These are phyloP conservation scores for Hypoxylon sp. DNA, from an alignment of 2,329 filamentous ascomycete genomes.

Conservation along the genomic window DNA sequence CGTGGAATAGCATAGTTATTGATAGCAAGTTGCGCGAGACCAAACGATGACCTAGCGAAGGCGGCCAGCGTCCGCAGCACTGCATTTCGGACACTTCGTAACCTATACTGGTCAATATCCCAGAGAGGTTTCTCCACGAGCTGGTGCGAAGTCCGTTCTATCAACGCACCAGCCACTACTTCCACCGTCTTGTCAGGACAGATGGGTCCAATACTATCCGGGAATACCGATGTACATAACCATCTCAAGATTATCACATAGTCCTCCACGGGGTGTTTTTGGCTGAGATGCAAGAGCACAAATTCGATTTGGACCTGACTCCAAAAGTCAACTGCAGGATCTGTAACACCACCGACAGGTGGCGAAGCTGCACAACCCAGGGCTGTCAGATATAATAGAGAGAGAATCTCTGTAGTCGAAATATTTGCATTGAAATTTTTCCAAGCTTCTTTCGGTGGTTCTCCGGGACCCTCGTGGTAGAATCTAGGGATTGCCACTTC, in stretches of 20 bases:
- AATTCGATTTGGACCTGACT: slow-evolving; percentile 75
- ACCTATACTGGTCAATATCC: slow-evolving; percentile 59
- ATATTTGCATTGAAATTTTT: slow-evolving; percentile 68
- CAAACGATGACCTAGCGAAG: slow-evolving; percentile 74
- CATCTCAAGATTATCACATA: slow-evolving; percentile 76
- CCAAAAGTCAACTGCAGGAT: slow-evolving; percentile 72
- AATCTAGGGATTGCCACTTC: slow-evolving; percentile 72
- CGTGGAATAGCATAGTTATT: slow-evolving; percentile 81
- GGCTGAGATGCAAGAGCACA: slow-evolving; percentile 76
- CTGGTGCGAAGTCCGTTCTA: slow-evolving; percentile 74
- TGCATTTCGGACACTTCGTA: slow-evolving; percentile 61
- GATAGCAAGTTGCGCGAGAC: slow-evolving; percentile 74
- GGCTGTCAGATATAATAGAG: slow-evolving; percentile 74
- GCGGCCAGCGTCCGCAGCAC: slow-evolving; percentile 69
- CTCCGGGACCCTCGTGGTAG: slow-evolving; percentile 62
- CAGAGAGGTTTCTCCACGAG: slow-evolving; percentile 70
- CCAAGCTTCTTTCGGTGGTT: slow-evolving; percentile 61
- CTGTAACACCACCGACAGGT: slow-evolving; percentile 43
- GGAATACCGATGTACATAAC: slow-evolving; percentile 75
- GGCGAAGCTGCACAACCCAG: slow-evolving; percentile 68
- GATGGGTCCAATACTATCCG: slow-evolving; percentile 77
- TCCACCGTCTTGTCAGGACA: slow-evolving; percentile 60
- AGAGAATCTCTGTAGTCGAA: slow-evolving; percentile 74
- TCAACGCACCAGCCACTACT: slow-evolving; percentile 63
- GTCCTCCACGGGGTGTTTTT: slow-evolving; percentile 74